Evolutionary conservation across 2,329 filamentous ascomycete species (phyloP), one percentile per base, ranked within the genome.

Genomic region (Nothopassalora personata): DNA sequence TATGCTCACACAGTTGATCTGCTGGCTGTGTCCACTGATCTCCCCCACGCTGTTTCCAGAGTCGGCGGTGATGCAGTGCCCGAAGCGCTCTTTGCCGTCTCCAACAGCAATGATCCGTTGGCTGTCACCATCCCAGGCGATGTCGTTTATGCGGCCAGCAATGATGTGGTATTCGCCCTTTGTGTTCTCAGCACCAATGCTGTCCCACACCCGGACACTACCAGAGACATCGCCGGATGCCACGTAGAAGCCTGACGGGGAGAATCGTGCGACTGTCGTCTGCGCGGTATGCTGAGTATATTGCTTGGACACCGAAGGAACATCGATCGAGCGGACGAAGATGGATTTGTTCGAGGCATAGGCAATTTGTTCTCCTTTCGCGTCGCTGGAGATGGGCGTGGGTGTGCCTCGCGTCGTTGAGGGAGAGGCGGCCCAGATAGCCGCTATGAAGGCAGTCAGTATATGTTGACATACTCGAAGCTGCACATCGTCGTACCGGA

Each of bases 311-410:
- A 88, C 76, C 65, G 90, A 83, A 54, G 93, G 93, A 73, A 94
- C 80, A 78, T 99, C 93, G 78, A 99, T 96, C 63, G 87, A 92
- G 68, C 94, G 91, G 51, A 99, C 82, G 77, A 97, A 97, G 76
- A 99, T 87, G 62, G 93, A 97, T 81, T 97, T 97, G 71, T 91
- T 92, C 55, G 91, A 93, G 61, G 93, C 91, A 75, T 99, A 99
- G 60, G 91, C 89, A 77, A 99, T 87, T 66, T 90, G 85, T 77
- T 97, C 88, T 66, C 94, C 93, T 75, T 96, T 96, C 63, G 87
- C 77, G 75, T 97, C 93, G 47, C 86, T 84, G 39, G 91, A 95
- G 53, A 99, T 86, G 71, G 90, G 90, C 11, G 93, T 97, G 60
- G 93, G 88, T 73, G 92, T 88, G 60, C 92, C 93, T 66, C 94